Evolutionary conservation across 306 rosid genomes (phyloP), one percentile per base, ranked within the genome.

Genomic region (Fragaria nilgerrensis): DNA sequence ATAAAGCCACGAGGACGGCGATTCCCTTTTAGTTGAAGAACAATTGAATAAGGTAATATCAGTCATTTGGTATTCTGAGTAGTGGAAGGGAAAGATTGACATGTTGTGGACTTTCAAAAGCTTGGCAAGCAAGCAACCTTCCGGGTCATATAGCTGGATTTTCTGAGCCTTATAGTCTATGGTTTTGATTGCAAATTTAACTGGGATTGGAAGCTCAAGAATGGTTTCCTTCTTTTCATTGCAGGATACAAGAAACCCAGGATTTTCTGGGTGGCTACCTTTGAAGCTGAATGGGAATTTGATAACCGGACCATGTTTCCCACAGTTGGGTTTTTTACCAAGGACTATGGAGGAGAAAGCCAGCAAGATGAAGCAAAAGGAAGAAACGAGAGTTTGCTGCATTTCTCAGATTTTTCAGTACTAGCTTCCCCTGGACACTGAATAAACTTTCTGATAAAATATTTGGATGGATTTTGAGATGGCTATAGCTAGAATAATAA

Each of bases 271-370:
- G 6, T 79, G 81, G 5, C 32, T 68, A 27, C 50, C 88, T 61
- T 44, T 79, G 58, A 81, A 75, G 37, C 75, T 9, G 29, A 87
- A 87, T 25, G 86, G 90, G 80, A 84, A 87, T 15, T 66, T 73
- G 23, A 87, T 49, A 56, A 0, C 32, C 9, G 14, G 63, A 16
- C 76, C 79, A 14, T 59, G 12, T 8, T 15, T 0, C n/a, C 82
- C 83, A 41, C 85, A 83, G 3, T 17, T 39, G 41, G 41, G 23
- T 9, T 7, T 75, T 65, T 63, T n/a, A 61, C 55, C 75, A 43
- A 25, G 48, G 55, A 65, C 55, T 12, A 4, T 41, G 58, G 73
- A 22, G 63, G 29, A 75, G 67, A 41, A 62, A 52, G 49, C 25
- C 62, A 77, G 10, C 49, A 41, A 41, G 44, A 41, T 41, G 44